Percentiles rank a stretch among this genome's conserved stretches.
Evolutionary conservation across 441 rosid species (phyloP).

Genomic region (Hura crepitans): DNA sequence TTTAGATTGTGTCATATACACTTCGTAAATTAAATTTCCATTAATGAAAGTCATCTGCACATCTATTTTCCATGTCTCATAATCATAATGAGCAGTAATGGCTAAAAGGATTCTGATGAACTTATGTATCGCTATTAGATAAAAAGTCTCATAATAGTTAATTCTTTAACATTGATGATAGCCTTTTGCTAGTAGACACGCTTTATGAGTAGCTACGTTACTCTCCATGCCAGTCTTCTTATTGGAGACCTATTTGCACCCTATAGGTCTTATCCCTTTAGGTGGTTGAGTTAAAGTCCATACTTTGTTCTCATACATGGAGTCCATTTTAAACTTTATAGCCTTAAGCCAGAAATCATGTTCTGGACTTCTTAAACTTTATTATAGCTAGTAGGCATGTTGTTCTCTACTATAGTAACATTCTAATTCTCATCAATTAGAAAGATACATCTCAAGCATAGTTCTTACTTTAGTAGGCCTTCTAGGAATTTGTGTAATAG

Average conservation of each 20-base stretch:
- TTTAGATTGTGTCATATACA: background rate
- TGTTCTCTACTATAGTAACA: too few species aligned
- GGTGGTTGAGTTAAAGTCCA: background rate
- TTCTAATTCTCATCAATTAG: too few species aligned
- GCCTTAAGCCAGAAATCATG: too few species aligned
- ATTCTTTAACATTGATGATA: background rate
- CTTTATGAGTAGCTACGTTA: background rate
- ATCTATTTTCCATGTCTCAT: background rate
- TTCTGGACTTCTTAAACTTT: too few species aligned
- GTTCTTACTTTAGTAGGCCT: too few species aligned
- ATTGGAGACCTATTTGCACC: background rate
- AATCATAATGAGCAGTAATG: background rate
- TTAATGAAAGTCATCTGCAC: background rate
- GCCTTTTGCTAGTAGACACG: background rate
- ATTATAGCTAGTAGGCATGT: too few species aligned
- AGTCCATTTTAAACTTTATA: too few species aligned
- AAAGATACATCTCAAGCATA: too few species aligned
- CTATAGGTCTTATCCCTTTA: background rate
- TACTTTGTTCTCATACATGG: background rate
- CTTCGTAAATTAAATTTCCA: background rate
- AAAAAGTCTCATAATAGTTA: background rate
- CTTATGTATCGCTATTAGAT: background rate
- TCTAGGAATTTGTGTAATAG: too few species aligned
- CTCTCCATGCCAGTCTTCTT: background rate
- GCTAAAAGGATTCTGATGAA: too few species aligned